Evolutionary conservation across 2,329 filamentous ascomycete species (phyloP).

Genomic region (Stachybotrys elegans): DNA sequence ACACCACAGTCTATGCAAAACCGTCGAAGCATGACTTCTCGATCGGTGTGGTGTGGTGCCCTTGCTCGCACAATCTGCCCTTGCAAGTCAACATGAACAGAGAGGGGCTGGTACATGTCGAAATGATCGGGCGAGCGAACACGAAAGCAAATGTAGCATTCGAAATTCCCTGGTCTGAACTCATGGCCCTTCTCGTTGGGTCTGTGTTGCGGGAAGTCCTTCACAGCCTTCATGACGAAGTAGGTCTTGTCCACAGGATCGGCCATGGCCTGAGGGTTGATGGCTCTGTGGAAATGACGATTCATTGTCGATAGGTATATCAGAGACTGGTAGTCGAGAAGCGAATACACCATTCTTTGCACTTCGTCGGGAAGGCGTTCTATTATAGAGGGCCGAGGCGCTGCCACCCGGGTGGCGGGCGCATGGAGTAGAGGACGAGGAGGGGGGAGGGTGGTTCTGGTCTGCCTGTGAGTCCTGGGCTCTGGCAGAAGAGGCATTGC

Average conservation of each 20-base stretch:
- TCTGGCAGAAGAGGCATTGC: slow-evolving; percentile 14
- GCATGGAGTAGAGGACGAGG: slow-evolving; percentile 8
- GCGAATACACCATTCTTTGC: slow-evolving; percentile 25
- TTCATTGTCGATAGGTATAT: slow-evolving; percentile 33
- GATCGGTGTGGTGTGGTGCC: slow-evolving; percentile 21
- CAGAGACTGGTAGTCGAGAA: slow-evolving; percentile 35
- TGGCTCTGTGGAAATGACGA: slow-evolving; percentile 24
- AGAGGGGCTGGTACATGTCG: slow-evolving; percentile 28
- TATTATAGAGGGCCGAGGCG: slow-evolving; percentile 18
- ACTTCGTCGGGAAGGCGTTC: slow-evolving; percentile 29
- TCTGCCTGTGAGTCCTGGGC: slow-evolving; percentile 11
- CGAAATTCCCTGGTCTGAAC: slow-evolving; percentile 34
- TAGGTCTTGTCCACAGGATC: slow-evolving; percentile 29
- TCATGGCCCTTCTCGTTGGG: slow-evolving; percentile 29
- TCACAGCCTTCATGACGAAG: slow-evolving; percentile 36
- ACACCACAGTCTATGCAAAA: slow-evolving; percentile 39
- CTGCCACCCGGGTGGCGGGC: slow-evolving; percentile 8
- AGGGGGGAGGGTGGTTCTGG: slow-evolving; percentile 5
- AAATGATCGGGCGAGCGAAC: slow-evolving; percentile 34
- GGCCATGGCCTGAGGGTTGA: slow-evolving; percentile 30
- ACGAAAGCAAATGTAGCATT: slow-evolving; percentile 36
- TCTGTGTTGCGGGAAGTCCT: slow-evolving; percentile 34
- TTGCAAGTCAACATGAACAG: slow-evolving; percentile 24
- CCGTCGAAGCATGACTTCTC: slow-evolving; percentile 27
- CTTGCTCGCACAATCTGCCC: slow-evolving; percentile 24